phyloP scores from a whole-genome alignment of 768 basidiomycete species.

The Serendipita sp. region DNA sequence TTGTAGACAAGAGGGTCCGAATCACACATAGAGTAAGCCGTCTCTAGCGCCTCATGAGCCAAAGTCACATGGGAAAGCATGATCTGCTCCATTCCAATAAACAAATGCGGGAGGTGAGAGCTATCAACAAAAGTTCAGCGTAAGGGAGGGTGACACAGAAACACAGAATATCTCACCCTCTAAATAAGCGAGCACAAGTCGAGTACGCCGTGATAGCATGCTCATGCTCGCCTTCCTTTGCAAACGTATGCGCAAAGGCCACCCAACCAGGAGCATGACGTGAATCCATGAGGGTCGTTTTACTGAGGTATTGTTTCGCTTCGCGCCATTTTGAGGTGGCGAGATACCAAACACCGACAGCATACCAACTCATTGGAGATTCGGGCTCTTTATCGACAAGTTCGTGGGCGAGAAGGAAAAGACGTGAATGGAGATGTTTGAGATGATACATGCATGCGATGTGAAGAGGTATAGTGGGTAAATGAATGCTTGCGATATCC shows the following conservation, averaged over 20 bases:
- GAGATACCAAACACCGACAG: conserved; percentile 95
- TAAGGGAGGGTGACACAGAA: background rate
- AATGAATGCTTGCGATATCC: conserved; percentile 68
- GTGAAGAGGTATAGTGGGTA: conserved; percentile 80
- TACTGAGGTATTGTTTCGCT: conserved; percentile 76
- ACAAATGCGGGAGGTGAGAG: conserved; percentile 88
- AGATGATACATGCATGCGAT: conserved; percentile 98
- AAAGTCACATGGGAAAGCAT: conserved; percentile 63
- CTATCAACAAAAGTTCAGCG: conserved; percentile 25
- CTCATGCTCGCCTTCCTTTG: conserved; percentile 93
- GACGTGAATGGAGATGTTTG: conserved; percentile 72
- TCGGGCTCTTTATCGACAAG: conserved; percentile 93
- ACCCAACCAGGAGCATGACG: conserved; percentile 95
- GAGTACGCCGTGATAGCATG: conserved; percentile 98
- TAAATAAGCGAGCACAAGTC: conserved; percentile 87
- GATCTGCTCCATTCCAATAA: conserved; percentile 97
- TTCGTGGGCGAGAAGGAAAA: conserved; percentile 93
- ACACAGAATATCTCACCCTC: conserved; percentile 39
- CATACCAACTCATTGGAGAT: conserved; percentile 91
- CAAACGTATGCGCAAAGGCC: conserved; percentile 94
- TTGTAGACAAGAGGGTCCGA: conserved; percentile 82
- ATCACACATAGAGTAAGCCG: conserved; percentile 65
- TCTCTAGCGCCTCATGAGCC: conserved; percentile 78
- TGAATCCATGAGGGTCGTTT: conserved; percentile 92
- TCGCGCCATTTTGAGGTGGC: conserved; percentile 74